Evolutionary conservation across 176 grass and related monocot species (phyloP).

Genomic region (Carex parvula): DNA sequence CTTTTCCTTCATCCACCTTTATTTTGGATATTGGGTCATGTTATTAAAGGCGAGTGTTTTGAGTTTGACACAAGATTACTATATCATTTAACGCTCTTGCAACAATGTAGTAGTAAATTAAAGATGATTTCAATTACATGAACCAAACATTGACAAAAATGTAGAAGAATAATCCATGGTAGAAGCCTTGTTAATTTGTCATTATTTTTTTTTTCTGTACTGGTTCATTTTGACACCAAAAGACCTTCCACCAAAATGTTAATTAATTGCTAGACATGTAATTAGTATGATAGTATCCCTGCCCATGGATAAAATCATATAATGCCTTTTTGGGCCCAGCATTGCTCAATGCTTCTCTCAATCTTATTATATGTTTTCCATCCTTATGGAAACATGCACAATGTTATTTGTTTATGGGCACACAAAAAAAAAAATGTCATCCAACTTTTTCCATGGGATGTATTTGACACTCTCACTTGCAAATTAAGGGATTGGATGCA

Average conservation of each 20-base stretch:
- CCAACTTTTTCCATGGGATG: neutral
- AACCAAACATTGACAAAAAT: neutral
- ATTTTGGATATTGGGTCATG: neutral
- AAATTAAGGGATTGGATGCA: neutral
- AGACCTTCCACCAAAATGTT: neutral
- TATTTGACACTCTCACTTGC: neutral
- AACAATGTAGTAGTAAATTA: neutral
- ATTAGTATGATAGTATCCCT: neutral
- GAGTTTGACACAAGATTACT: neutral
- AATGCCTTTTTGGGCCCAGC: neutral
- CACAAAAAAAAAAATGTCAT: neutral
- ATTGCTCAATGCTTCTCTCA: neutral
- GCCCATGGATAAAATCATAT: neutral
- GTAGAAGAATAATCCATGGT: neutral
- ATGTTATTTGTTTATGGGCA: neutral
- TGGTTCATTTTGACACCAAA: neutral
- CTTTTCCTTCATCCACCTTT: neutral
- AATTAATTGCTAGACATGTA: neutral
- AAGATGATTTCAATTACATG: neutral
- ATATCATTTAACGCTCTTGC: too few relatives aligned
- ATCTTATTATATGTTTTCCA: neutral
- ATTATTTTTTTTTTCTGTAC: neutral
- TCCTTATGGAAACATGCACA: neutral
- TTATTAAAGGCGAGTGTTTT: neutral
- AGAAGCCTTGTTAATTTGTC: neutral